Base-by-base conservation (phyloP, 768 basidiomycete genomes). In the Heimioporus sp. region DNA sequence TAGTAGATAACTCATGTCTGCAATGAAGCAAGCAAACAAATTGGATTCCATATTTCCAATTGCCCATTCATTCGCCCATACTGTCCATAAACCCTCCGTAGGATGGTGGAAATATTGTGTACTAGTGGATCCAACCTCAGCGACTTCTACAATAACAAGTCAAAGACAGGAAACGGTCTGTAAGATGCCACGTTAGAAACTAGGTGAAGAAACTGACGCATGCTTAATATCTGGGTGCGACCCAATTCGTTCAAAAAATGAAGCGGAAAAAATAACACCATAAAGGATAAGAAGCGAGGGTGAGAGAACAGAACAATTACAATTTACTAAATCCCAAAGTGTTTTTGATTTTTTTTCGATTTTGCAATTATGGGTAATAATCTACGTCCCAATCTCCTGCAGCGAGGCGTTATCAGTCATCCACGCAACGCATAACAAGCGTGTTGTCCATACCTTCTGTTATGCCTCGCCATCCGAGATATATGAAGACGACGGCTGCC, bases 401-500 rank as follows among this genome's bases (percentile, higher is more conserved):
- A 20, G 7, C 35, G 17, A 30, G n/a, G 3, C 6, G 15, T 39
- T 13, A 49, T 63, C 44, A 60, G 39, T 9, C 28, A 48, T 20
- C 47, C 7, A 20, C 16, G 12, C 20, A 35, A 41, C 9, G 3
- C 24, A 48, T 2, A 19, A 31, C 6, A 39, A 20, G 42, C n/a
- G 4, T 20, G 21, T 38, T 1, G 17, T 48, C 10, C 5, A 73
- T 52, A 85, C 90, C 90, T 82, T 95, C 92, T 16, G 92, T 94
- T 51, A 94, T 91, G 65, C 85, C 85, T 68, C 76, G 76, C 94
- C 94, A 96, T n/a, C 82, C 92, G 15, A 85, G 64, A 66, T 81
- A 93, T 17, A 96, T 55, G 4, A 81, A 71, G 11, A 73, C 79
- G 1, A 96, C 82, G 0, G 87, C 72, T 1, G 80, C 83, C 0